These are phyloP conservation scores for Avena eriantha DNA, from an alignment of 176 grass and related monocot genomes.

Conservation along the genomic window DNA sequence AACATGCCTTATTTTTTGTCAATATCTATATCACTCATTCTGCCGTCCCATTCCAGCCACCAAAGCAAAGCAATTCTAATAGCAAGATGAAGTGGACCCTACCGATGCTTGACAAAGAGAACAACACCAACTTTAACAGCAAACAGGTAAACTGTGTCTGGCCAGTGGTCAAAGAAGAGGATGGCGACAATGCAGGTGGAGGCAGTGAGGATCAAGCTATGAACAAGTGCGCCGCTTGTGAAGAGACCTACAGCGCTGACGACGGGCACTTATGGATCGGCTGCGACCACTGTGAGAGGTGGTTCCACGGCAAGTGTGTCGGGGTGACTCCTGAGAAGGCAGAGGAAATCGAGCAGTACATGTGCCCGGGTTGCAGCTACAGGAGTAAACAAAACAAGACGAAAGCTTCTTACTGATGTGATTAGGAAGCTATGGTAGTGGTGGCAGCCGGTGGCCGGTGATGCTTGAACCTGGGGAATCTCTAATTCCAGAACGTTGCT, in stretches of 20 bases:
- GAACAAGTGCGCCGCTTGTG: constrained; percentile 53
- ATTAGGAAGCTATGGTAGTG: neutral
- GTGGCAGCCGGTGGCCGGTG: neutral
- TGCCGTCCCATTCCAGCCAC: constrained; percentile 21
- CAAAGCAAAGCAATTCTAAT: constrained; percentile 34
- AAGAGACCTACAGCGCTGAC: constrained; percentile 19
- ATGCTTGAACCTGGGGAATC: neutral
- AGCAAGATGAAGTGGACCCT: constrained; percentile 39
- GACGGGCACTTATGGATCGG: constrained; percentile 69
- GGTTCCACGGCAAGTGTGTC: constrained; percentile 88
- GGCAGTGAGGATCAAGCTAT: constrained; percentile 46
- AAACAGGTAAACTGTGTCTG: neutral
- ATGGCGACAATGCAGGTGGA: constrained; percentile 6
- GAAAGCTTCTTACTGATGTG: neutral
- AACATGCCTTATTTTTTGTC: neutral
- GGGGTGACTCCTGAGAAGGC: constrained; percentile 63
- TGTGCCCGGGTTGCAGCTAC: constrained; percentile 68
- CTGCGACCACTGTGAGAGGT: constrained; percentile 71
- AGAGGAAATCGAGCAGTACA: constrained; percentile 62
- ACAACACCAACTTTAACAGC: neutral
- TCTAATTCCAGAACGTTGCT: neutral
- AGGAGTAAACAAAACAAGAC: constrained; percentile 35
- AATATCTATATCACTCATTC: neutral
- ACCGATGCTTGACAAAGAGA: constrained; percentile 18
- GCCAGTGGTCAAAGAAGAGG: neutral